Evolutionary conservation across 148 eudicot species (phyloP), one percentile per base, ranked within the genome.

Genomic region (Rhododendron henanense): DNA sequence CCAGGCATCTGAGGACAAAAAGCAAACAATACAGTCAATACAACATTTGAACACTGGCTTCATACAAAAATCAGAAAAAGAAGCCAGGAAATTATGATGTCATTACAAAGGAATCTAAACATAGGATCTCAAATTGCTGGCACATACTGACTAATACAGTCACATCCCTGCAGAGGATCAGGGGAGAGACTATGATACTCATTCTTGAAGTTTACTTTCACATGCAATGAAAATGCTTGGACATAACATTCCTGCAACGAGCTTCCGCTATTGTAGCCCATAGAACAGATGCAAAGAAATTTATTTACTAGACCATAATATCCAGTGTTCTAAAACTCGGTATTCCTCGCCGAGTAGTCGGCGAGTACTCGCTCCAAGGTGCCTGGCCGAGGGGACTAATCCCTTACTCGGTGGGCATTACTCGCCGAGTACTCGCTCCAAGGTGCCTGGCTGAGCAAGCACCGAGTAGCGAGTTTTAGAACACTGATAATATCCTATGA

Each of bases 1-100:
- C 84, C 85, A 59, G 63, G 85, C 83, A 85, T 39, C 88, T 90
- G 80, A 50, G 51, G 39, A 65, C 25, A 77, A 78, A 77, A 84
- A 57, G 55, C 25, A 51, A 59, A 28, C 37, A 6, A 55, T 50
- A 14, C 9, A 1, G 18, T 37, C 23, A 31, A 47, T 28, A 19
- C 74, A 47, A n/a, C 61, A 57, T 45, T 21, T 14, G 78, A 80
- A 33, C n/a, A 41, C 35, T 51, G 47, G 33, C 25, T 84, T 28
- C 31, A 31, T 47, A 50, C 55, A 55, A 75, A 44, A 63, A 57
- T 23, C 78, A 69, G 39, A 31, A 50, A 63, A 65, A 1, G 13
- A 23, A 2, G 18, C 21, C 41, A 83, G 44, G 45, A 83, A 51
- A 78, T 14, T 41, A 47, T 69, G 10, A 75, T 13, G 61, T 71